These are phyloP conservation scores for Alternaria sp. DNA, from an alignment of 2,329 filamentous ascomycete species.

Conservation along the genomic window DNA sequence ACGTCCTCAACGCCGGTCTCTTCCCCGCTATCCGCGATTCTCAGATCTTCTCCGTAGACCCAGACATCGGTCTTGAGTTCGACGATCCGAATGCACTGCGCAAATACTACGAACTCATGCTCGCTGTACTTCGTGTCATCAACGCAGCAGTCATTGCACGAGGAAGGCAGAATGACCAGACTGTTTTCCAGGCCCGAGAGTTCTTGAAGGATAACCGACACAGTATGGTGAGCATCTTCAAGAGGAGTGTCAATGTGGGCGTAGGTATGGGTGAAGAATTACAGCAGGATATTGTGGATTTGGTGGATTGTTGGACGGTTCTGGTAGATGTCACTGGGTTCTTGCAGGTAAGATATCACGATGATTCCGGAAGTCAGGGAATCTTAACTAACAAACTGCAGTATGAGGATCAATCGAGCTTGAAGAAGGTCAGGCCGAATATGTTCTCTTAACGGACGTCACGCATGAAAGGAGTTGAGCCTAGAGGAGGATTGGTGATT, in stretches of 20 bases:
- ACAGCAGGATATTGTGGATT: conserved; percentile 73
- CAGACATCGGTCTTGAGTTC: conserved; percentile 85
- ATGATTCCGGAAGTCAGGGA: too few relatives aligned
- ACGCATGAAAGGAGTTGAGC: neutral
- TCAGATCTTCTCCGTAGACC: conserved; percentile 87
- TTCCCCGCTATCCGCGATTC: conserved; percentile 84
- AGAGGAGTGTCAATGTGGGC: conserved; percentile 84
- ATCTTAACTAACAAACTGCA: conserved; percentile 23
- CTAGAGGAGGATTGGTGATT: neutral
- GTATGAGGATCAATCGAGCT: conserved; percentile 41
- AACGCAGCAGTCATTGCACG: conserved; percentile 82
- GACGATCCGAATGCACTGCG: conserved; percentile 75
- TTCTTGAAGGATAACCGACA: conserved; percentile 86
- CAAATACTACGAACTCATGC: conserved; percentile 85
- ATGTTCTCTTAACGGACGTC: conserved; percentile 29
- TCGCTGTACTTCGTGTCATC: conserved; percentile 81
- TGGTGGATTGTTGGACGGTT: conserved; percentile 86
- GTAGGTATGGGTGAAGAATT: conserved; percentile 60
- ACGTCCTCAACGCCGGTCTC: conserved; percentile 88
- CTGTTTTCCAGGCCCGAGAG: conserved; percentile 75
- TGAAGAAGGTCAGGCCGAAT: conserved; percentile 31
- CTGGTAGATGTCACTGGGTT: conserved; percentile 85
- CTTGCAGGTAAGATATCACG: conserved; percentile 72
- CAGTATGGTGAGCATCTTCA: conserved; percentile 88
- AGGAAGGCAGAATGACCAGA: conserved; percentile 79